Evolutionary conservation across 2,329 filamentous ascomycete species (phyloP).

Genomic region (Zymoseptoria pseudotritici): DNA sequence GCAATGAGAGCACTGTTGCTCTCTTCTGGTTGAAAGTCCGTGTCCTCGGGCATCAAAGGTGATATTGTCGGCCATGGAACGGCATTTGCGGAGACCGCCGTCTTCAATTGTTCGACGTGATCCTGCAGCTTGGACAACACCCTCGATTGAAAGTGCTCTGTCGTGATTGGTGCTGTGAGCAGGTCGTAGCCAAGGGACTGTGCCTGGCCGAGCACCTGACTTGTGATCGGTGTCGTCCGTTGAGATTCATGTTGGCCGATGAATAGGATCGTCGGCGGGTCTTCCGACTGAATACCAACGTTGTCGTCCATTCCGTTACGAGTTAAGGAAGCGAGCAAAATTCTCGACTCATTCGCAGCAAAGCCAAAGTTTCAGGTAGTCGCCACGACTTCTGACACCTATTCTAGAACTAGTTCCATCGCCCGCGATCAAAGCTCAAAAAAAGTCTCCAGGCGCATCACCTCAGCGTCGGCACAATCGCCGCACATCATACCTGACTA

Average conservation of each 20-base stretch:
- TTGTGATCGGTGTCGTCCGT: conserved; percentile 36
- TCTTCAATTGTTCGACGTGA: conserved; percentile 43
- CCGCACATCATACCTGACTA: background rate
- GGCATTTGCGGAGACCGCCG: conserved; percentile 32
- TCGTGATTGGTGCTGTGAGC: conserved; percentile 72
- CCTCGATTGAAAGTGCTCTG: conserved; percentile 60
- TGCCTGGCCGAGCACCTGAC: conserved; percentile 58
- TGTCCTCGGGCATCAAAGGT: conserved; percentile 73
- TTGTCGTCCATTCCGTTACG: conserved; percentile 1
- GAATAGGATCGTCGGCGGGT: conserved; percentile 50
- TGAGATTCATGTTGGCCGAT: conserved; percentile 67
- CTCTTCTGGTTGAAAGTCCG: conserved; percentile 60
- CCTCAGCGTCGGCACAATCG: background rate
- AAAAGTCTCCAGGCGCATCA: background rate
- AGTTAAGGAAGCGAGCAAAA: background rate
- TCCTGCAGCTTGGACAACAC: conserved; percentile 55
- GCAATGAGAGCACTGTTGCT: conserved; percentile 68
- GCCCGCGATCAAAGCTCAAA: background rate
- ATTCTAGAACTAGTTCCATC: no score
- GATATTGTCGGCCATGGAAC: conserved; percentile 41
- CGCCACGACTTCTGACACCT: background rate
- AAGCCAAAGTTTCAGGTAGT: no score
- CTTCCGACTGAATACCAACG: conserved; percentile 17
- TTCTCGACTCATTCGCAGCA: no score
- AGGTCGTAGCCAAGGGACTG: conserved; percentile 62